Evolutionary conservation across 2,329 filamentous ascomycete genomes (phyloP), one percentile per base, ranked within the genome.

Genomic region (Xenoacremonium recifei): DNA sequence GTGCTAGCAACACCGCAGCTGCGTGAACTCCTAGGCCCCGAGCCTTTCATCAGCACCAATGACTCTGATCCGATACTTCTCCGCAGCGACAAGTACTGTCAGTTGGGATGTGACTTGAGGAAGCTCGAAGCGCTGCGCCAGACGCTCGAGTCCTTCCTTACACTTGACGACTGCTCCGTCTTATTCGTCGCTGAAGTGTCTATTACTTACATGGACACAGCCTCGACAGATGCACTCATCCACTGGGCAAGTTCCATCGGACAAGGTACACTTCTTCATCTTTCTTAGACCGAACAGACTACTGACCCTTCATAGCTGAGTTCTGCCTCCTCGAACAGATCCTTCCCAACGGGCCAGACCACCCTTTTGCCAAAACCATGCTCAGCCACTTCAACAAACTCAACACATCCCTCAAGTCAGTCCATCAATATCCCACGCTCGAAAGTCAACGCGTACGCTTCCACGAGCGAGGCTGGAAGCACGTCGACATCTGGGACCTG

Each of bases 321-420:
- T 96, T 97, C 60, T 93, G 87, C 56, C 74, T 96, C 5, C 69
- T 96, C 12, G 92, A 96, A 61, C 91, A 96, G 57, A 82, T 89
- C 49, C 75, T 95, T 4, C 91, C 91, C 0, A 84, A 88, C 47
- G 88, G 89, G 0, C 69, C 78, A 11, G 70, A 80, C 7, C 87
- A 95, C 62, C 90, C 91, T 0, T 96, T 96, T 68, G 89, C 89
- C 7, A 74, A 75, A 47, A 93, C 87, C 3, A 96, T 96, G 90
- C 71, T 95, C 44, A 75, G 75, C 25, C 88, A 95, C 63, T 95
- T 95, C 57, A 70, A 84, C 30, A 95, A 93, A 60, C 70, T 95
- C 20, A 82, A 84, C 40, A 90, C 88, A 4, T 84, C 87, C 1
- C 73, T 92, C n/a, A 81, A 84, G 54, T 87, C 86, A 2, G 80